A percentile compares a stretch with the other conserved stretches of the same genome.
phyloP scores from a whole-genome alignment of 2,329 filamentous ascomycete species.

The Ophidiomyces ophidiicola region DNA sequence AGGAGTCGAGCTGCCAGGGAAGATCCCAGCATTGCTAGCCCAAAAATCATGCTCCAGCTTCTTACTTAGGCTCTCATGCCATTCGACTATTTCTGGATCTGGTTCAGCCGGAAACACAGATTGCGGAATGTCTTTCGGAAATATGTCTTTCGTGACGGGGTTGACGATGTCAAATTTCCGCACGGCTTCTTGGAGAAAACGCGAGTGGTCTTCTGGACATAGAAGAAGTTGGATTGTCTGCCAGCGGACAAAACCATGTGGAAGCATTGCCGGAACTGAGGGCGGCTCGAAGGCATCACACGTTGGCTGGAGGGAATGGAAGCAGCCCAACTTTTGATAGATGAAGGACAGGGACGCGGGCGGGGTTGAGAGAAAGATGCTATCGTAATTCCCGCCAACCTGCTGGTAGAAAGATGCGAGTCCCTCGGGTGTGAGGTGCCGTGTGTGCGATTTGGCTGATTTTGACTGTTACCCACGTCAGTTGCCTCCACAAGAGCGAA shows the following conservation, averaged over 20 bases:
- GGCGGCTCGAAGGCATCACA: constrained; percentile 59
- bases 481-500: background rate
- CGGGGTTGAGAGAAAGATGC: constrained; percentile 66
- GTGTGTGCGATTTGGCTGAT: constrained; percentile 21
- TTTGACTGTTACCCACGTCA: constrained; percentile 10
- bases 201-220: constrained; percentile 75
- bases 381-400: constrained; percentile 64
- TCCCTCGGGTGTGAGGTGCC: constrained; percentile 48
- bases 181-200: constrained; percentile 69
- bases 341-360: constrained; percentile 73
- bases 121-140: constrained; percentile 53
- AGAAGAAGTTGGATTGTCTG: constrained; percentile 82
- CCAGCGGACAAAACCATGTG: constrained; percentile 81
- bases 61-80: constrained; percentile 69
- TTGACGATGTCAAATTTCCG: constrained; percentile 63
- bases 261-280: constrained; percentile 68
- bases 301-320: constrained; percentile 70
- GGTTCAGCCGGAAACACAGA: constrained; percentile 59
- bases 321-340: constrained; percentile 81
- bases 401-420: constrained; percentile 64
- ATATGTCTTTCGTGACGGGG: constrained; percentile 48
- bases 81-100: constrained; percentile 68
- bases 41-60: constrained; percentile 52
- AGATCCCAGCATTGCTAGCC: constrained; percentile 27
- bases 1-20: constrained; percentile 23